phyloP scores from a whole-genome alignment of 768 basidiomycete species.

The Amylocystis lapponica region DNA sequence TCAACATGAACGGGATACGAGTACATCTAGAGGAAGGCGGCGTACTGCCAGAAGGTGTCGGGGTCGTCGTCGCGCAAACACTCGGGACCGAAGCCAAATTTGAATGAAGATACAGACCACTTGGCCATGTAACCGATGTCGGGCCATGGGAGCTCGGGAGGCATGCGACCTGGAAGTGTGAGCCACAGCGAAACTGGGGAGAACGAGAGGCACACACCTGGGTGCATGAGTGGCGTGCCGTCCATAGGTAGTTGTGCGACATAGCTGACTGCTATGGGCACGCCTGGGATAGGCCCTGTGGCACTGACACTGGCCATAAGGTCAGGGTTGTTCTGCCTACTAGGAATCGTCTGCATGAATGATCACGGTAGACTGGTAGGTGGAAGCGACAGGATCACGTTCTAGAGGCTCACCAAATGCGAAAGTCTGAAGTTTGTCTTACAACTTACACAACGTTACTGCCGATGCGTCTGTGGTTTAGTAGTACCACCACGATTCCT shows the following conservation, averaged over 20 bases:
- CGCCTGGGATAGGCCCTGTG: too few relatives aligned
- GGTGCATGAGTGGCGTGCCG: constrained; percentile 33
- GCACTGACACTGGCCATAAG: not conserved
- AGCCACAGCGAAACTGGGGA: not conserved
- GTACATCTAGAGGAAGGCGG: constrained; percentile 11
- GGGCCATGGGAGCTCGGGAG: constrained; percentile 62
- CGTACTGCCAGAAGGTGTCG: constrained; percentile 98
- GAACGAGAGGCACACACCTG: constrained; percentile 21
- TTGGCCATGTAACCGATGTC: constrained; percentile 85
- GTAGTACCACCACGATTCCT: too few relatives aligned
- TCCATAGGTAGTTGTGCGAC: constrained; percentile 15
- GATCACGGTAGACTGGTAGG: too few relatives aligned
- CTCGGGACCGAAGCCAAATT: constrained; percentile 94
- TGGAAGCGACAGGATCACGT: too few relatives aligned
- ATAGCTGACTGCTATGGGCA: not conserved
- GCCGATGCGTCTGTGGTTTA: too few relatives aligned
- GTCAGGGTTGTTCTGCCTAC: too few relatives aligned
- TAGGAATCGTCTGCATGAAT: not conserved
- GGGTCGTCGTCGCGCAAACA: constrained; percentile 85
- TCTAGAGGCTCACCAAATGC: too few relatives aligned
- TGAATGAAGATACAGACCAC: constrained; percentile 96
- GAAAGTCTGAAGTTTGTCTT: too few relatives aligned
- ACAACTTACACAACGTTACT: too few relatives aligned
- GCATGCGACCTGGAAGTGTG: constrained; percentile 26
- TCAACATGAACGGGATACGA: constrained; percentile 1